phyloP scores from a whole-genome alignment of 805 yeast species.

The Alloascoidea hylecoeti region DNA sequence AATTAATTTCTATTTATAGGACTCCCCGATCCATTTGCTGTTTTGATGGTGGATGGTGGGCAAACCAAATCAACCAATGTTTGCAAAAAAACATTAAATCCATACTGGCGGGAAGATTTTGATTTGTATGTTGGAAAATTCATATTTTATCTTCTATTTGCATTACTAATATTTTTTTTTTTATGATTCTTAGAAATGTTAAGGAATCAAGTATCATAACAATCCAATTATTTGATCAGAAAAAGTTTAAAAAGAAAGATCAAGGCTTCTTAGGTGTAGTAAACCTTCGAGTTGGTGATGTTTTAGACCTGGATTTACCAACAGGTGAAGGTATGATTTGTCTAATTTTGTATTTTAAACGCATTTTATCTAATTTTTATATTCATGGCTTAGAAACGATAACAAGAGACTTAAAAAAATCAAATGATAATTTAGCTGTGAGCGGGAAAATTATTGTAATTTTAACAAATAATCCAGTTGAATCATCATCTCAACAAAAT shows the following conservation, averaged over 20 bases:
- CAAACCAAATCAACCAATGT: conserved; percentile 93
- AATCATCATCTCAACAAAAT: not conserved
- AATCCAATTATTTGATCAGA: conserved; percentile 92
- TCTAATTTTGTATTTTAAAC: not conserved
- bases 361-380: not conserved
- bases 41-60: conserved; percentile 80
- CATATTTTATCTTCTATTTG: conserved; percentile 3
- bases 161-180: conserved; percentile 3
- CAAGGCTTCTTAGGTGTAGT: conserved; percentile 97
- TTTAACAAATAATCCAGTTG: conserved; percentile 16
- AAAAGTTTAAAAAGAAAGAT: conserved; percentile 94
- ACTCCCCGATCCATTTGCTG: conserved; percentile 97
- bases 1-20: conserved; percentile 39
- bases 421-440: conserved; percentile 84
- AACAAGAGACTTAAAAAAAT: conserved; percentile 81
- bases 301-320: conserved; percentile 36
- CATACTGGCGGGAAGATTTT: conserved; percentile 95
- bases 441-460: conserved; percentile 76
- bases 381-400: conserved; percentile 55
- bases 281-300: conserved; percentile 81
- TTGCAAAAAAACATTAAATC: conserved; percentile 86
- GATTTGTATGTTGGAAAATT: conserved; percentile 34
- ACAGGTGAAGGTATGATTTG: conserved; percentile 2
- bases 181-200: conserved; percentile 23
- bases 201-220: conserved; percentile 76